Base-by-base conservation (phyloP, 2,329 filamentous ascomycete genomes). In the Orbilia oligospora region DNA sequence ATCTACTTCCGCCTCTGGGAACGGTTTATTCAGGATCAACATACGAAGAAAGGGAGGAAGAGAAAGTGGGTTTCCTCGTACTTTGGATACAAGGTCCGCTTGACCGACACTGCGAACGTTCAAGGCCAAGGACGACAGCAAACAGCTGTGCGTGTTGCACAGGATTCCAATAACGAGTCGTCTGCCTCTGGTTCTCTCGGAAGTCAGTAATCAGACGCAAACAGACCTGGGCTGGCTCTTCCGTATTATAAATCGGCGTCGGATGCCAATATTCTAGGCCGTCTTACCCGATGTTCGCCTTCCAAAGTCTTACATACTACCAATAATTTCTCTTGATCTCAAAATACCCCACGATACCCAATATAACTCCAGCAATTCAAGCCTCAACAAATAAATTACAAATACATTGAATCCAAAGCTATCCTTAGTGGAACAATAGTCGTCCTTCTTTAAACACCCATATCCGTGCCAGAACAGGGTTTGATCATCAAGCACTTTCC, bases 391-490 rank as follows among this genome's bases (percentile, higher is more conserved):
- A 38, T 20, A 30, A 18, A 58, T 58, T 58, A 58, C 53, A 58
- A 58, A 58, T 58, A 38, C 30, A 6, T 24, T 24, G 36, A 24
- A 27, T 27, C 5, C 5, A 36, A 16, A n/a, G 30, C 14, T 38
- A 38, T 27, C 30, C 30, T 22, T 36, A n/a, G 27, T 58, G 18
- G 53, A 22, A 38, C 27, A 27, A 33, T 30, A 41, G 56, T 61
- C 12, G 14, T 33, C 12, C 41, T 41, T 33, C 81, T 82, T 48
- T 82, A 83, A 46, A 3, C 79, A 81, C 44, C 81, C 82, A 65
- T 83, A 82, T 5, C 82, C 82, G 70, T 83, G 81, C 81, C 82
- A 82, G n/a, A 81, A 81, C 82, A 82, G n/a, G 82, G 81, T 56
- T 83, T 83, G 9, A 80, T 77, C 24, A 5, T 44, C 20, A 8